Percentiles rank a stretch among this genome's conserved stretches.
phyloP scores from a whole-genome alignment of 148 eudicot genomes.

The Gaultheria prostrata region DNA sequence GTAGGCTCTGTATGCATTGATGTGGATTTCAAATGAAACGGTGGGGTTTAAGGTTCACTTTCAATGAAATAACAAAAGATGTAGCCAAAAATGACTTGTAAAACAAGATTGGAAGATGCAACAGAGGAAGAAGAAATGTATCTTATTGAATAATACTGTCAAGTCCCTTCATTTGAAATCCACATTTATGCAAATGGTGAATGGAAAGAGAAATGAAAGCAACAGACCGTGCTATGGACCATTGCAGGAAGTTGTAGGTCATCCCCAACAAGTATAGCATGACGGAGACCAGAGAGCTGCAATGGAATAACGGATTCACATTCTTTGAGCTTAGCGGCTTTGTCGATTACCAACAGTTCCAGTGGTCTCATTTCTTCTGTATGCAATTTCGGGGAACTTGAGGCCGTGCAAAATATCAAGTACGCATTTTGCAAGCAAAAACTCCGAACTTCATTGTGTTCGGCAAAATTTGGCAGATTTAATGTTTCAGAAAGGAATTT shows the following conservation, averaged over 20 bases:
- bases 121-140: too few species aligned
- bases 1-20: not conserved
- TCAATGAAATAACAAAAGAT: not conserved
- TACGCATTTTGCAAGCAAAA: constrained; percentile 41
- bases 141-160: not conserved
- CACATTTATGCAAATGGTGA: not conserved
- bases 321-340: constrained; percentile 69
- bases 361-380: constrained; percentile 7
- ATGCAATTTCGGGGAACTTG: constrained; percentile 35
- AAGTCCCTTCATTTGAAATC: not conserved
- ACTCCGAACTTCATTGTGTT: not conserved
- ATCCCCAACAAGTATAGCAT: constrained; percentile 55
- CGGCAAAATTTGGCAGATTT: not conserved
- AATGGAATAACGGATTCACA: constrained; percentile 57
- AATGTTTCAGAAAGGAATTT: constrained; percentile 23
- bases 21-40: not conserved
- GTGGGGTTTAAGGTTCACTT: not conserved
- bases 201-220: not conserved
- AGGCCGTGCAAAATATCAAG: constrained; percentile 61
- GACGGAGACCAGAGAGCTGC: constrained; percentile 38
- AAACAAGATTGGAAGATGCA: not conserved
- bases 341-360: constrained; percentile 43
- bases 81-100: constrained; percentile 2
- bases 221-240: constrained; percentile 22
- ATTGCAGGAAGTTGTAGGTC: constrained; percentile 49